phyloP scores from a whole-genome alignment of 768 basidiomycete species.

The Russula dissimulans region DNA sequence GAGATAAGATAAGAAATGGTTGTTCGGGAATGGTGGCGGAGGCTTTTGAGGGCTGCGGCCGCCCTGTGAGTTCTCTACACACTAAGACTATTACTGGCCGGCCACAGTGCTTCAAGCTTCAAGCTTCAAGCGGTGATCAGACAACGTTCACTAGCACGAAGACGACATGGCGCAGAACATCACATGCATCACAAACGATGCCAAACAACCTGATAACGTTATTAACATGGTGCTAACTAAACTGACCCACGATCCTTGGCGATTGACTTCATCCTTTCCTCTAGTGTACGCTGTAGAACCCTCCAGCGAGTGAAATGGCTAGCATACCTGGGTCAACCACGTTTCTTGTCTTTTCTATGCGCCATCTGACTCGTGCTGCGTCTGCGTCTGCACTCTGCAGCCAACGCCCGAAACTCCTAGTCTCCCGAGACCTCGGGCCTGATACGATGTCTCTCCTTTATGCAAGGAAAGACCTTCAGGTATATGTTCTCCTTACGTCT shows the following conservation, averaged over 20 bases:
- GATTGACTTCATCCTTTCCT: background rate
- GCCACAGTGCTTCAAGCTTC: too few species aligned
- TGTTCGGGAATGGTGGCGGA: too few species aligned
- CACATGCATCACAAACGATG: too few species aligned
- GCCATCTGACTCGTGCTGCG: background rate
- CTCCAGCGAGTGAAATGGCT: background rate
- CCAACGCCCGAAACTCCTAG: slow-evolving; percentile 37
- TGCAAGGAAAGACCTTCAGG: slow-evolving; percentile 45
- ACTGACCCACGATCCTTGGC: too few species aligned
- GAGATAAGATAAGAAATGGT: too few species aligned
- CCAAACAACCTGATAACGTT: too few species aligned
- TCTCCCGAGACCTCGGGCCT: slow-evolving; percentile 52
- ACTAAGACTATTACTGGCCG: too few species aligned
- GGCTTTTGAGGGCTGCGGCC: background rate
- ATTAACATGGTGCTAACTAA: background rate
- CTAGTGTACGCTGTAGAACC: background rate
- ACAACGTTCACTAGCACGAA: too few species aligned
- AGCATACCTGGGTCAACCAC: background rate
- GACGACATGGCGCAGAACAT: too few species aligned
- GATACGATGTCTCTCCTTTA: slow-evolving; percentile 52
- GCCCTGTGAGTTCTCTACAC: too few species aligned
- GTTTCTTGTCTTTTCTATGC: background rate
- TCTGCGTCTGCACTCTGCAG: background rate
- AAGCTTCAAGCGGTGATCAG: too few species aligned
- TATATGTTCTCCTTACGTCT: slow-evolving; percentile 20